Conservation (phyloP, 768 basidiomycete genomes). For the Boletus pseudopeckii region DNA sequence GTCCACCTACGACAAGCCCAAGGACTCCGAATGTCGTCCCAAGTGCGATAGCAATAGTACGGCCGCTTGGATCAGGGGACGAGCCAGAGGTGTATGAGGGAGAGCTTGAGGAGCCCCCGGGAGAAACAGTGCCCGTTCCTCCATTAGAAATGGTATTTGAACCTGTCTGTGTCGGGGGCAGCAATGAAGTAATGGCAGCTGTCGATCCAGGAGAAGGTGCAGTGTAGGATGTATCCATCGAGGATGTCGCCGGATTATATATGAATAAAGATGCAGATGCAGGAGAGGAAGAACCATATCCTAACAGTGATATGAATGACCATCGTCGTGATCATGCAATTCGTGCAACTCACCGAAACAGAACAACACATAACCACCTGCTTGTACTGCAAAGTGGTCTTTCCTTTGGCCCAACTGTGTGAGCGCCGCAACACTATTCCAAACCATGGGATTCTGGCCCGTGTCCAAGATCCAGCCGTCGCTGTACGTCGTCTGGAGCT, state of each 20-base stretch:
- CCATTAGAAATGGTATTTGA: constrained; percentile 9
- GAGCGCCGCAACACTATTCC: constrained; percentile 51
- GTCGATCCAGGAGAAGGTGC: constrained; percentile 32
- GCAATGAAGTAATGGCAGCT: constrained; percentile 32
- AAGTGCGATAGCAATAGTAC: constrained; percentile 51
- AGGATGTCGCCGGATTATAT: constrained; percentile 40
- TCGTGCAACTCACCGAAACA: constrained; percentile 60
- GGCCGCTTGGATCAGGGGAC: constrained; percentile 18
- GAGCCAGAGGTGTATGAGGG: constrained; percentile 16
- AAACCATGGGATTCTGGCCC: constrained; percentile 51
- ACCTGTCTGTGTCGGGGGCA: constrained; percentile 33
- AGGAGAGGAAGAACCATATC: constrained; percentile 31
- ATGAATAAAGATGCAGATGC: constrained; percentile 54
- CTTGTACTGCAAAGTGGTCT: constrained; percentile 70
- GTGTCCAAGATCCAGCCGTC: constrained; percentile 76
- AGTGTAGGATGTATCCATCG: constrained; percentile 42
- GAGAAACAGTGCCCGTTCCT: constrained; percentile 5
- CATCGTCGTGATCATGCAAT: not conserved
- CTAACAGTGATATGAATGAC: constrained; percentile 22
- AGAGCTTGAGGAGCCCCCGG: constrained; percentile 6
- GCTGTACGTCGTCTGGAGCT: constrained; percentile 47
- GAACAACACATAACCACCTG: constrained; percentile 64
- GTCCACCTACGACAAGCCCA: constrained; percentile 45
- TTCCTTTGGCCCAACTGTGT: constrained; percentile 58
- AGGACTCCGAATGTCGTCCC: constrained; percentile 61